Conservation (phyloP, 2,329 filamentous ascomycete genomes). For the Emergomyces orientalis region DNA sequence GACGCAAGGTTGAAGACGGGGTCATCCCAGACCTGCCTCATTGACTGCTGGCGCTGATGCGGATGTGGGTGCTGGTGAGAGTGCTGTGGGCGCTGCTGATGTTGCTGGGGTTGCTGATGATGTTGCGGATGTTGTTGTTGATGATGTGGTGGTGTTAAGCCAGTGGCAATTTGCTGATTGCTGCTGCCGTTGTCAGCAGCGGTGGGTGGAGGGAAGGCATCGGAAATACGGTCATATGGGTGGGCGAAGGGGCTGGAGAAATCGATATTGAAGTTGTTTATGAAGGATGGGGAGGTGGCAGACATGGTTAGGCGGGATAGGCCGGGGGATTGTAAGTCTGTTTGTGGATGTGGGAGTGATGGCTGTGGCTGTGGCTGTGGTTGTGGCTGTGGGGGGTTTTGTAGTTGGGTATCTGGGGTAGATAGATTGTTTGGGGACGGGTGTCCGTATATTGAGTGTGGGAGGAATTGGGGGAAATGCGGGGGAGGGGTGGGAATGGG, state of each 20-base stretch:
- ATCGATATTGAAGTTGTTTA: slow-evolving; percentile 9
- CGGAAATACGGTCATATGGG: slow-evolving; percentile 1
- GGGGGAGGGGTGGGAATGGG: background rate
- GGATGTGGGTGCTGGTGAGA: background rate
- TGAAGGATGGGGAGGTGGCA: slow-evolving; percentile 2
- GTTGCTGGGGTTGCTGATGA: background rate
- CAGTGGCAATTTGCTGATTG: background rate
- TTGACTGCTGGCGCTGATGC: slow-evolving; percentile 4
- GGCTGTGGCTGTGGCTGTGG: background rate
- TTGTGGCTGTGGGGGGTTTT: slow-evolving; percentile 3
- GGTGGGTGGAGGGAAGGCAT: background rate
- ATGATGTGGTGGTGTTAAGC: background rate
- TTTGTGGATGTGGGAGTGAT: background rate
- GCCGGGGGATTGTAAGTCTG: slow-evolving; percentile 2
- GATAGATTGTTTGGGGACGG: background rate
- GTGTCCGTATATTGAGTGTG: background rate
- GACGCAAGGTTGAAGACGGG: slow-evolving; percentile 9
- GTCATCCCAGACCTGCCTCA: slow-evolving; percentile 8
- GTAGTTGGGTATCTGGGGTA: background rate
- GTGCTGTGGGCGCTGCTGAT: background rate
- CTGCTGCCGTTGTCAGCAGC: background rate
- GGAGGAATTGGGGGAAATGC: background rate
- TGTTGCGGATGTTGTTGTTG: background rate
- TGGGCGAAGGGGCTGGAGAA: slow-evolving; percentile 8
- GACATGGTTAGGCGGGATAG: slow-evolving; percentile 3